Evolutionary conservation across 176 grass and related monocot genomes (phyloP).

Genomic region (Lolium perenne): DNA sequence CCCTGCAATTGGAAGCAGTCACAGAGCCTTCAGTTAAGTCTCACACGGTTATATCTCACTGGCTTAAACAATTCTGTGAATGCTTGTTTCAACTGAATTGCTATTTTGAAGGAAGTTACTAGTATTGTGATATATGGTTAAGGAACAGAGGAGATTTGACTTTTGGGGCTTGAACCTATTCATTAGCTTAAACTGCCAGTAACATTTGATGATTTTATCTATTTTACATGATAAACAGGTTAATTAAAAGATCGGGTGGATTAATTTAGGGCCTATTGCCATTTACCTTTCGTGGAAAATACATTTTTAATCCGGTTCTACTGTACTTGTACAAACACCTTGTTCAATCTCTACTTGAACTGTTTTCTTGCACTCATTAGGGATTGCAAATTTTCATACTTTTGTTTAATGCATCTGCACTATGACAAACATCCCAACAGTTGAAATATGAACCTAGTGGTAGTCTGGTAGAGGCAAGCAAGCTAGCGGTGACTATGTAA

Average conservation of each 20-base stretch:
- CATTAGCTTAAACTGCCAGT: background rate
- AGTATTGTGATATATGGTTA: background rate
- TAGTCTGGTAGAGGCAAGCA: background rate
- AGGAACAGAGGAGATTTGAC: background rate
- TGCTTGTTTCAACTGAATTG: slow-evolving; percentile 35
- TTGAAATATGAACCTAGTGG: slow-evolving; percentile 31
- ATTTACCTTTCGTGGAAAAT: background rate
- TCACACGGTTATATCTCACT: slow-evolving; percentile 19
- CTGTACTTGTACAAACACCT: slow-evolving; percentile 1
- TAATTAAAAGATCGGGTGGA: background rate
- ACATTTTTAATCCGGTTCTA: background rate
- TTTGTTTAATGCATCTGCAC: background rate
- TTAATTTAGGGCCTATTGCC: background rate
- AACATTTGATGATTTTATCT: background rate
- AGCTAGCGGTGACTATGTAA: background rate
- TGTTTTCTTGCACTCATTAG: background rate
- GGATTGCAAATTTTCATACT: background rate
- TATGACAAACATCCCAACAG: background rate
- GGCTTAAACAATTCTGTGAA: slow-evolving; percentile 1
- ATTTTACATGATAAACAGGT: slow-evolving; percentile 9
- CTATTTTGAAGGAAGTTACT: slow-evolving; percentile 7
- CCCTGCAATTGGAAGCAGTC: background rate
- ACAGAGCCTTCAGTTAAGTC: background rate
- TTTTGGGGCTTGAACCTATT: background rate
- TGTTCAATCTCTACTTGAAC: slow-evolving; percentile 25